phyloP scores from a whole-genome alignment of 352 stramenopile species.

The Aphanomyces astaci region DNA sequence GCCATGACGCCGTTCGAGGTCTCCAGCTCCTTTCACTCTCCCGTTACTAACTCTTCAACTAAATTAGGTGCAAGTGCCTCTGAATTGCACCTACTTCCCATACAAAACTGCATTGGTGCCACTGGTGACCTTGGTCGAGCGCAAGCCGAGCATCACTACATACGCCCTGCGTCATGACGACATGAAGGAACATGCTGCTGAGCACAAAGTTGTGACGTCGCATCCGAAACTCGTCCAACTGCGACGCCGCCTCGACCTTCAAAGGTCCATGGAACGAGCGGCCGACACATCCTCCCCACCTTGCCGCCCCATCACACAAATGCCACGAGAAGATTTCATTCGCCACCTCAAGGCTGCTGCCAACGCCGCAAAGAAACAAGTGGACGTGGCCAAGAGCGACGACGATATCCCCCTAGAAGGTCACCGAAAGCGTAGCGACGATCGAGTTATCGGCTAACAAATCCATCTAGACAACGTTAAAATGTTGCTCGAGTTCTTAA shows the following conservation, averaged over 20 bases:
- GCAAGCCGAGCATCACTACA: neutral
- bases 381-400: too few relatives aligned
- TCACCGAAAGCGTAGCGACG: too few relatives aligned
- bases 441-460: too few relatives aligned
- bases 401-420: too few relatives aligned
- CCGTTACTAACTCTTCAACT: too few relatives aligned
- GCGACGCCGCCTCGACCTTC: neutral
- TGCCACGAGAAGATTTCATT: neutral
- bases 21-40: neutral
- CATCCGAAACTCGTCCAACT: conserved; percentile 5
- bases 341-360: neutral
- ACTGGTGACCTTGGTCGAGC: conserved; percentile 49
- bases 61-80: conserved; percentile 30
- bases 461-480: too few relatives aligned
- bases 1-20: conserved; percentile 26
- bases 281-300: too few relatives aligned
- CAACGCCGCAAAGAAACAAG: too few relatives aligned
- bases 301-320: too few relatives aligned
- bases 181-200: neutral
- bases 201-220: neutral
- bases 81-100: conserved; percentile 59
- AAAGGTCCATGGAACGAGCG: too few relatives aligned
- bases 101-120: conserved; percentile 51
- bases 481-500: too few relatives aligned
- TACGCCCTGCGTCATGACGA: neutral